A percentile compares a stretch with the other conserved stretches of the same genome.
phyloP scores from a whole-genome alignment of 495 filamentous ascomycete species.

The Halenospora varia region DNA sequence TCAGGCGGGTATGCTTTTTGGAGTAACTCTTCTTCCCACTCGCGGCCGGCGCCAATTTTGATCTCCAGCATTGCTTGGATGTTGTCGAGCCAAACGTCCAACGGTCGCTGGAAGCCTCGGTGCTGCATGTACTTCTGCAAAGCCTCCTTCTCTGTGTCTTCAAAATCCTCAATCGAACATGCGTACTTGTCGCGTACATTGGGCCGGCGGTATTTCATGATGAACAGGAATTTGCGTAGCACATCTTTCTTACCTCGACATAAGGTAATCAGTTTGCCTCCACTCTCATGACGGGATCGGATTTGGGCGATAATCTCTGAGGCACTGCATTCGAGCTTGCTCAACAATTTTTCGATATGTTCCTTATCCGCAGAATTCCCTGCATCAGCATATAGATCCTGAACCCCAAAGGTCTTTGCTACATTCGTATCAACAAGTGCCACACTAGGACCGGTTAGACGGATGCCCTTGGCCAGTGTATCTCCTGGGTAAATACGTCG shows the following conservation, averaged over 20 bases:
- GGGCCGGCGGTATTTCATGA: neutral
- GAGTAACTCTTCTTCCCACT: neutral
- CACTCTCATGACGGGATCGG: too few relatives aligned
- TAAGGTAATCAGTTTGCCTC: too few relatives aligned
- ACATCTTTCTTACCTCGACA: neutral
- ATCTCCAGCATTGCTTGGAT: neutral
- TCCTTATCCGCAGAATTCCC: too few relatives aligned
- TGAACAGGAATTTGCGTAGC: neutral
- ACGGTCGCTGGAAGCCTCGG: neutral
- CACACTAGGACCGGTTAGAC: too few relatives aligned
- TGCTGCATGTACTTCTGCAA: neutral
- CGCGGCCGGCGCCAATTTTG: neutral
- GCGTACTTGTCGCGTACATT: neutral
- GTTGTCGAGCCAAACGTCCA: neutral
- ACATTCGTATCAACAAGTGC: too few relatives aligned
- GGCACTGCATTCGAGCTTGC: too few relatives aligned
- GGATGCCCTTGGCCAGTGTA: too few relatives aligned
- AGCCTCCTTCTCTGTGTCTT: neutral
- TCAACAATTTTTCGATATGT: too few relatives aligned
- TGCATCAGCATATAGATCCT: too few relatives aligned
- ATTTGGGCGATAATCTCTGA: too few relatives aligned
- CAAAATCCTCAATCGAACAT: neutral
- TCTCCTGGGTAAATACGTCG: too few relatives aligned
- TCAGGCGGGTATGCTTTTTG: neutral
- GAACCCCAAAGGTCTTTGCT: too few relatives aligned